These are phyloP conservation scores for Backusella liffmaniae DNA, from an alignment of 192 early-diverging fungal species.

Conservation along the genomic window DNA sequence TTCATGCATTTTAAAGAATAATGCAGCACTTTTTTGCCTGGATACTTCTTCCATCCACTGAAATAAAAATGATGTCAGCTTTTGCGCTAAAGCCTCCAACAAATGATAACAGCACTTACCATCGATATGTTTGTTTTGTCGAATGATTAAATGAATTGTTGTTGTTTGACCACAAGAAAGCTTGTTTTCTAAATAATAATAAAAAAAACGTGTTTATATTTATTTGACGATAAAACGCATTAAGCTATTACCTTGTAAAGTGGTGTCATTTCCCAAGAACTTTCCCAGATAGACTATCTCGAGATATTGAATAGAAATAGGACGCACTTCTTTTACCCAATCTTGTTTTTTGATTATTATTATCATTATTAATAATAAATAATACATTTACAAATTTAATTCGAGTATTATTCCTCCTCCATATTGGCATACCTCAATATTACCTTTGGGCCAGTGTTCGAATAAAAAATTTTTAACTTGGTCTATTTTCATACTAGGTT, in stretches of 20 bases:
- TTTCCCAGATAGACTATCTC: not conserved
- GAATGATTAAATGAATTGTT: conserved; percentile 1
- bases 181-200: not conserved
- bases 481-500: not conserved
- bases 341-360: not conserved
- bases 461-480: not conserved
- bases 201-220: not conserved
- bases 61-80: not conserved
- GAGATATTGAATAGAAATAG: not conserved
- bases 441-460: conserved; percentile 3
- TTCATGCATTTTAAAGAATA: conserved; percentile 3
- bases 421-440: not conserved
- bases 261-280: conserved; percentile 2
- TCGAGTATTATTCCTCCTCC: not conserved
- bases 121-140: not conserved
- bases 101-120: not conserved
- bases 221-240: not conserved
- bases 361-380: not conserved
- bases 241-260: not conserved
- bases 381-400: not conserved
- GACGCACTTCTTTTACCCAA: conserved; percentile 2
- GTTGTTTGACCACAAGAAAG: not conserved
- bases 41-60: not conserved
- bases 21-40: not conserved
- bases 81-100: not conserved